These are phyloP conservation scores for Thecamonas trahens DNA, from an alignment of 78 protist species.

Conservation along the genomic window DNA sequence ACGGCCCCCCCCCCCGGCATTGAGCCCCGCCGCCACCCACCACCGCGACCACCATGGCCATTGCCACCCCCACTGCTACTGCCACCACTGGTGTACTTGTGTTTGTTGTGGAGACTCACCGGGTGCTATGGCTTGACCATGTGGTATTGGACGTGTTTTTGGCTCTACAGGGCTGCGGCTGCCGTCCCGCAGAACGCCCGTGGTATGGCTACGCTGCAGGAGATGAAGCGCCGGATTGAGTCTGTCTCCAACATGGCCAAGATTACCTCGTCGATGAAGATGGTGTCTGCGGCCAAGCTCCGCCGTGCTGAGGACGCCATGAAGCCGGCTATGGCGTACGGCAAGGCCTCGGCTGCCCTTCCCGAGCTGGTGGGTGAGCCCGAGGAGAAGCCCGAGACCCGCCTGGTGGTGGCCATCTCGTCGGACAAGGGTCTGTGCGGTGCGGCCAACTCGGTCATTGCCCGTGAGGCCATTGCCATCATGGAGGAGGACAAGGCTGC, in stretches of 20 bases:
- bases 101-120: too few relatives aligned
- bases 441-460: constrained; percentile 27
- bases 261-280: constrained; percentile 55
- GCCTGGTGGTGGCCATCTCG: neutral
- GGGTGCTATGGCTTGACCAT: too few relatives aligned
- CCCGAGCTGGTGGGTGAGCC: too few relatives aligned
- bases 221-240: constrained; percentile 17
- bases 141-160: too few relatives aligned
- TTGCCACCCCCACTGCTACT: too few relatives aligned
- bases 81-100: too few relatives aligned
- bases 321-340: neutral
- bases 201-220: neutral
- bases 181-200: neutral
- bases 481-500: neutral
- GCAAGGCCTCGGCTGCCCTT: neutral
- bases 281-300: constrained; percentile 50
- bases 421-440: constrained; percentile 62
- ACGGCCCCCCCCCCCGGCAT: too few relatives aligned
- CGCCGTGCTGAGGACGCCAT: constrained; percentile 10
- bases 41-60: too few relatives aligned
- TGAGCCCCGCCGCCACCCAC: too few relatives aligned
- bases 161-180: too few relatives aligned
- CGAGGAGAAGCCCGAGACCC: too few relatives aligned
- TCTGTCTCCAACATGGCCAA: constrained; percentile 26
- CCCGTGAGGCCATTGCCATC: neutral